Conservation (phyloP, 805 yeast genomes). For the Yarrowia yakushimensis region DNA sequence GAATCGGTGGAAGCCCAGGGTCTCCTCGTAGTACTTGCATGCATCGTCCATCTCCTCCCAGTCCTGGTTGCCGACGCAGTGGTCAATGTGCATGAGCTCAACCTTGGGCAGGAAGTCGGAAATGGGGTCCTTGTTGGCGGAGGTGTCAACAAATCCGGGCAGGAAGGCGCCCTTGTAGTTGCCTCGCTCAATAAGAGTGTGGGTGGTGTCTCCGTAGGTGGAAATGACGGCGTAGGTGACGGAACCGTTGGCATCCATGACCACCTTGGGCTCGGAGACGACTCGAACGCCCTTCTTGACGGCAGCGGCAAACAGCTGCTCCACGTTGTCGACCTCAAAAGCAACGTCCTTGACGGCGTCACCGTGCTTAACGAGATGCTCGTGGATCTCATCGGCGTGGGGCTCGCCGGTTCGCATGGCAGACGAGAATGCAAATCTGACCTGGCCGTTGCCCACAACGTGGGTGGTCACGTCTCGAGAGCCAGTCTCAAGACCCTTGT, state of each 20-base stretch:
- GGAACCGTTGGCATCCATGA: slow-evolving; percentile 49
- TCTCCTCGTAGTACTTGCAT: slow-evolving; percentile 56
- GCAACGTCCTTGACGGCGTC: slow-evolving; percentile 79
- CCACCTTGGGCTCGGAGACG: slow-evolving; percentile 33
- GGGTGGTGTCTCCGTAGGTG: slow-evolving; percentile 61
- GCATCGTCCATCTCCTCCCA: slow-evolving; percentile 63
- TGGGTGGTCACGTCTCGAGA: slow-evolving; percentile 52
- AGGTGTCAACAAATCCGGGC: slow-evolving; percentile 46
- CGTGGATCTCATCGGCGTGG: slow-evolving; percentile 42
- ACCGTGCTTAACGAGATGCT: slow-evolving; percentile 57
- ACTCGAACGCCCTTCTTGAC: slow-evolving; percentile 51
- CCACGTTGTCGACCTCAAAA: slow-evolving; percentile 55
- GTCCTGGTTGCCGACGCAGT: slow-evolving; percentile 73
- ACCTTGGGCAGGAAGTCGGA: slow-evolving; percentile 40
- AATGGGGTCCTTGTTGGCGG: slow-evolving; percentile 29
- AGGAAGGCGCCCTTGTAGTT: slow-evolving; percentile 46
- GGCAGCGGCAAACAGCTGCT: slow-evolving; percentile 46
- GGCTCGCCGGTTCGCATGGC: slow-evolving; percentile 39
- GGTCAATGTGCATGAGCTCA: slow-evolving; percentile 54
- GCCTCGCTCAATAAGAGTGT: slow-evolving; percentile 56
- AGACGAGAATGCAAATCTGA: slow-evolving; percentile 48
- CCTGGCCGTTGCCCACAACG: slow-evolving; percentile 57
- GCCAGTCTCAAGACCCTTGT: slow-evolving; percentile 66
- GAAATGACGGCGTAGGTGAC: slow-evolving; percentile 52
- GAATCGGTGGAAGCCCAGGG: slow-evolving; percentile 70